phyloP scores from a whole-genome alignment of 148 eudicot genomes.

The Simmondsia chinensis region DNA sequence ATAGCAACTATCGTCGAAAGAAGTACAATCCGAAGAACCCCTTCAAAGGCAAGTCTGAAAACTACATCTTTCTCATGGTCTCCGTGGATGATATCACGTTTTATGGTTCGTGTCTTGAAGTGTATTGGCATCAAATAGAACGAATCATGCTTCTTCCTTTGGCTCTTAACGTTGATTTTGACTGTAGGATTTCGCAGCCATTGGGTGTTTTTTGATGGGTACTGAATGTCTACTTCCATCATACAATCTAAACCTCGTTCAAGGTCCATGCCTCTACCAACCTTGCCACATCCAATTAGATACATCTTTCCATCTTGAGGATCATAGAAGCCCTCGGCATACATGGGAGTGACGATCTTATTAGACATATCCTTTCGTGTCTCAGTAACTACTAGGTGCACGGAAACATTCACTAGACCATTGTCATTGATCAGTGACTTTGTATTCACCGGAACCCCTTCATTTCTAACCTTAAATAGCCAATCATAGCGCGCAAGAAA shows the following conservation, averaged over 20 bases:
- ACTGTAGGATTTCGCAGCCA: slow-evolving; percentile 21
- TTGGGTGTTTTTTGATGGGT: slow-evolving; percentile 5
- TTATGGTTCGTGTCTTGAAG: neutral
- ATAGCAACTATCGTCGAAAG: neutral
- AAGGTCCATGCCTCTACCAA: neutral
- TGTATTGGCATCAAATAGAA: slow-evolving; percentile 12
- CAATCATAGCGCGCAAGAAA: slow-evolving; percentile 5
- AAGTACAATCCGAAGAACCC: slow-evolving; percentile 3
- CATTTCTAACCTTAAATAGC: neutral
- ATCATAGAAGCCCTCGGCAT: slow-evolving; percentile 24
- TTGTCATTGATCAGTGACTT: neutral
- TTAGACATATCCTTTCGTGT: neutral
- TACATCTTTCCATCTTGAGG: slow-evolving; percentile 9
- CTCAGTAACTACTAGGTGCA: slow-evolving; percentile 4
- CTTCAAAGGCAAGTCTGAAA: slow-evolving; percentile 10
- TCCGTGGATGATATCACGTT: neutral
- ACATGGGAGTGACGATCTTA: neutral
- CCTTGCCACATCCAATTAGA: slow-evolving; percentile 20
- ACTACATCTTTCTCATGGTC: slow-evolving; percentile 7
- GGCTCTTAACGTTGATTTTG: slow-evolving; percentile 10
- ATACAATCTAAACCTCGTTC: slow-evolving; percentile 18
- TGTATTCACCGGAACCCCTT: slow-evolving; percentile 4
- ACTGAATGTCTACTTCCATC: slow-evolving; percentile 18
- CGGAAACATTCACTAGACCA: slow-evolving; percentile 10
- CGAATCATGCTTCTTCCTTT: slow-evolving; percentile 10